These are phyloP conservation scores for Zizania palustris DNA, from an alignment of 202 grass and related monocot genomes.

Conservation along the genomic window DNA sequence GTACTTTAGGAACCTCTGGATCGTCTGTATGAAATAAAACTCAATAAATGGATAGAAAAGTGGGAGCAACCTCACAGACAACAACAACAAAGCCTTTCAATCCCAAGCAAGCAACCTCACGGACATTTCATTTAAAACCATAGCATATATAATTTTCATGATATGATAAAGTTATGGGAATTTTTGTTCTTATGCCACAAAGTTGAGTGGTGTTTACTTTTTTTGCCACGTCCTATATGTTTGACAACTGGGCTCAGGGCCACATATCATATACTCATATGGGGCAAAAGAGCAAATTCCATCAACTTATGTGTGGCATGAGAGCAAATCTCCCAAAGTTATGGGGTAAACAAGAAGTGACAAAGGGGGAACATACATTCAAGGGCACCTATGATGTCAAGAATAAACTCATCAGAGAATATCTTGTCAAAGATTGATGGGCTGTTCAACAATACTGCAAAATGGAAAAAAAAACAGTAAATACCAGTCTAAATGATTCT, in stretches of 20 bases:
- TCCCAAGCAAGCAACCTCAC: too few species aligned
- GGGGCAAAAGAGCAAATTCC: too few species aligned
- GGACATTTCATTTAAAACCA: not conserved
- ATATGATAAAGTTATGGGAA: slow-evolving; percentile 22
- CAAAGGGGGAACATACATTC: slow-evolving; percentile 71
- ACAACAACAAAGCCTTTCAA: too few species aligned
- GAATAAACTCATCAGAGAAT: slow-evolving; percentile 90
- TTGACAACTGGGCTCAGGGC: too few species aligned
- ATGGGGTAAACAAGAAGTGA: slow-evolving; percentile 18
- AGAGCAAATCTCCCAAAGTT: too few species aligned
- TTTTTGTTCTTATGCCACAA: too few species aligned
- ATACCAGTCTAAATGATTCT: slow-evolving; percentile 5
- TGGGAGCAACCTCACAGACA: too few species aligned
- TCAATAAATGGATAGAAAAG: slow-evolving; percentile 7
- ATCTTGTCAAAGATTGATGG: slow-evolving; percentile 87
- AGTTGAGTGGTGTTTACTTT: too few species aligned
- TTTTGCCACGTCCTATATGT: too few species aligned
- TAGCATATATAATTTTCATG: slow-evolving; percentile 24
- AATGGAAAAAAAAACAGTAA: slow-evolving; percentile 38
- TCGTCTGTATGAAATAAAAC: slow-evolving; percentile 67
- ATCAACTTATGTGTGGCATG: too few species aligned
- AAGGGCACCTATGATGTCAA: slow-evolving; percentile 94
- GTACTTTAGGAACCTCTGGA: slow-evolving; percentile 76
- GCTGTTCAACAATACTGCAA: slow-evolving; percentile 92
- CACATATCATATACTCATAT: too few species aligned